A percentile compares a stretch with the other conserved stretches of the same genome.
phyloP scores from a whole-genome alignment of 2,329 filamentous ascomycete species.

The Tolypocladium sp. region DNA sequence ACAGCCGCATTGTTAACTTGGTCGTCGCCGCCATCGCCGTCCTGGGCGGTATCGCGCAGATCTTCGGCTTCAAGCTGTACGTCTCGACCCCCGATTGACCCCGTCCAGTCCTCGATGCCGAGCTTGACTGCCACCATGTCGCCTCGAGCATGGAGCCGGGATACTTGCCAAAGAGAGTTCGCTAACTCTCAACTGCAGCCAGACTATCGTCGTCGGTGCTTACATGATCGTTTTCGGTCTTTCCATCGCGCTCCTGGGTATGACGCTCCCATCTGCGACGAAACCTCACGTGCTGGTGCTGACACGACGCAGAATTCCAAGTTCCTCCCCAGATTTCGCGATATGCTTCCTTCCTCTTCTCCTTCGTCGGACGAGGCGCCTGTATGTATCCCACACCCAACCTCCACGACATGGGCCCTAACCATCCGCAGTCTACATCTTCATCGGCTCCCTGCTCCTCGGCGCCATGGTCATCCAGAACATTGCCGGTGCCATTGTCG shows the following conservation, averaged over 20 bases:
- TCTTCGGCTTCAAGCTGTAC: constrained; percentile 55
- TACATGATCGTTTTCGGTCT: constrained; percentile 91
- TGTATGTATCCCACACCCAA: constrained; percentile 52
- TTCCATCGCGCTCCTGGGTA: constrained; percentile 59
- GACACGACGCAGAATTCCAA: constrained; percentile 62
- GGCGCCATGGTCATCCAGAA: constrained; percentile 57
- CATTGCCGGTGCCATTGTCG: constrained; percentile 71
- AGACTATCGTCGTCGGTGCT: constrained; percentile 62
- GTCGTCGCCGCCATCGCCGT: constrained; percentile 80
- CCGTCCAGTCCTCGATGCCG: background rate
- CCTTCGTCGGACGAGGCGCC: constrained; percentile 87
- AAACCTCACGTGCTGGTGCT: constrained; percentile 5
- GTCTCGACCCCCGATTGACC: constrained; percentile 18
- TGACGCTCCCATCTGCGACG: constrained; percentile 2
- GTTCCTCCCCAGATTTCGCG: constrained; percentile 86
- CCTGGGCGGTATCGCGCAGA: constrained; percentile 69
- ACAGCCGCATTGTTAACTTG: constrained; percentile 90
- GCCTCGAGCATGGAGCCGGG: background rate
- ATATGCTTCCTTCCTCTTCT: constrained; percentile 97
- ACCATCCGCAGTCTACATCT: constrained; percentile 72
- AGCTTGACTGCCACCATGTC: background rate
- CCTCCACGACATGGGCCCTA: background rate
- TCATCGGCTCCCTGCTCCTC: constrained; percentile 80
- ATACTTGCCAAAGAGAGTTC: background rate
- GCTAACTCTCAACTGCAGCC: constrained; percentile 3